Evolutionary conservation across 805 yeast genomes (phyloP).

Genomic region (Saccharomycopsis javanensis): DNA sequence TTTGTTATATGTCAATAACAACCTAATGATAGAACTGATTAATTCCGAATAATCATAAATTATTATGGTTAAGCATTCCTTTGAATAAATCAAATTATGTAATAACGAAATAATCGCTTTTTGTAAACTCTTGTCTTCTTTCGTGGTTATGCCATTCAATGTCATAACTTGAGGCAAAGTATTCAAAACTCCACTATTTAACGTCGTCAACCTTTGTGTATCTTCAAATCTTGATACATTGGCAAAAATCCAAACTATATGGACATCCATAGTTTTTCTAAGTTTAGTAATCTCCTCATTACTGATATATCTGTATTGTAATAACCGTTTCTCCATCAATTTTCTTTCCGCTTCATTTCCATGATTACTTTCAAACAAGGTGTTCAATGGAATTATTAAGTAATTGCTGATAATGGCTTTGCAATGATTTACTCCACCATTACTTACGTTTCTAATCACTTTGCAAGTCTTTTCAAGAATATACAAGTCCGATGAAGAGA

Average conservation of each 20-base stretch:
- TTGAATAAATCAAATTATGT: slow-evolving; percentile 8
- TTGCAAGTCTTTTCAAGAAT: slow-evolving; percentile 13
- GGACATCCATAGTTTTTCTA: slow-evolving; percentile 9
- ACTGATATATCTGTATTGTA: background rate
- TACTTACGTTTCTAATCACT: slow-evolving; percentile 15
- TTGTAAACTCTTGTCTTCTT: slow-evolving; percentile 13
- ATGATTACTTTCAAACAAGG: slow-evolving; percentile 9
- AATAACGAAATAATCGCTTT: slow-evolving; percentile 15
- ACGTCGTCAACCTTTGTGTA: slow-evolving; percentile 3
- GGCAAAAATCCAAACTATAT: slow-evolving; percentile 17
- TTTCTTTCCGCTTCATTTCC: background rate
- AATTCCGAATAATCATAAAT: slow-evolving; percentile 12
- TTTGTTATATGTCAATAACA: slow-evolving; percentile 7
- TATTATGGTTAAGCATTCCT: slow-evolving; percentile 9
- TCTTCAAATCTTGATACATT: slow-evolving; percentile 16
- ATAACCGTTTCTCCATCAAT: background rate
- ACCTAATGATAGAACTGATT: slow-evolving; percentile 1
- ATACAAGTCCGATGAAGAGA: slow-evolving; percentile 7
- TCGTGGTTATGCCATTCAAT: background rate
- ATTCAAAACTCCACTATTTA: slow-evolving; percentile 11
- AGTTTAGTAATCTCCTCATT: slow-evolving; percentile 1
- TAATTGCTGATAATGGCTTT: slow-evolving; percentile 14
- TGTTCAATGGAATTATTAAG: slow-evolving; percentile 11
- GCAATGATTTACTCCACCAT: slow-evolving; percentile 14
- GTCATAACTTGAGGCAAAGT: slow-evolving; percentile 12